Percentiles rank a stretch among this genome's conserved stretches.
phyloP scores from a whole-genome alignment of 441 rosid genomes.

The Gossypium gossypioides region DNA sequence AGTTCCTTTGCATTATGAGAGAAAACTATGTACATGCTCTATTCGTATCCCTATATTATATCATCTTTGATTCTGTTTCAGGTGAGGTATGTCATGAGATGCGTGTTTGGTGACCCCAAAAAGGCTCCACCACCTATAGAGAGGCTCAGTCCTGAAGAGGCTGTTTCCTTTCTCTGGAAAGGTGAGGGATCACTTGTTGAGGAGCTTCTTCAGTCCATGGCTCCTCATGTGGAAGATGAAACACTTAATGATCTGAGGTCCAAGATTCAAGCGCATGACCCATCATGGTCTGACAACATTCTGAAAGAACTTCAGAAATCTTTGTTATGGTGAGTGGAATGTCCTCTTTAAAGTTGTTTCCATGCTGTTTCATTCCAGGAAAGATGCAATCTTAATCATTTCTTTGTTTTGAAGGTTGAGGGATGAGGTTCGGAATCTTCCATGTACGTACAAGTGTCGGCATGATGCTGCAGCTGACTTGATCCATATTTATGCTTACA shows the following conservation, averaged over 20 bases:
- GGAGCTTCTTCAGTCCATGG: constrained; percentile 77
- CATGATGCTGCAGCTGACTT: constrained; percentile 99
- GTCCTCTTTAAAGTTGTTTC: constrained; percentile 7
- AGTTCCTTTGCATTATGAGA: not conserved
- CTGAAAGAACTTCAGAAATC: constrained; percentile 71
- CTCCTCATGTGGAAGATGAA: constrained; percentile 58
- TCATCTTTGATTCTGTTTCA: constrained; percentile 21
- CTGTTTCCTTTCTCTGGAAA: constrained; percentile 68
- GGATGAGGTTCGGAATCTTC: constrained; percentile 78
- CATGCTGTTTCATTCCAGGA: constrained; percentile 13
- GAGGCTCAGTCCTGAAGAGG: constrained; percentile 72
- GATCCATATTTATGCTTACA: constrained; percentile 83
- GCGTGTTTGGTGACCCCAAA: constrained; percentile 83
- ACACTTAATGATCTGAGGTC: constrained; percentile 58
- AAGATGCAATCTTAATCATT: not conserved
- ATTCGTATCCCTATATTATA: not conserved
- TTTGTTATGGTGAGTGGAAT: constrained; percentile 64
- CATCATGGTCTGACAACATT: constrained; percentile 53
- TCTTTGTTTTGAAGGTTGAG: constrained; percentile 62
- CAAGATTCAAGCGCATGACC: constrained; percentile 64
- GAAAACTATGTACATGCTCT: not conserved
- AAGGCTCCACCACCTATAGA: constrained; percentile 92
- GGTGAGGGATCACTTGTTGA: constrained; percentile 86
- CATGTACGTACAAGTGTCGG: constrained; percentile 87
- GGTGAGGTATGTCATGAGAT: constrained; percentile 98